Conservation (phyloP, 2,329 filamentous ascomycete genomes). For the Rutstroemia sp. region DNA sequence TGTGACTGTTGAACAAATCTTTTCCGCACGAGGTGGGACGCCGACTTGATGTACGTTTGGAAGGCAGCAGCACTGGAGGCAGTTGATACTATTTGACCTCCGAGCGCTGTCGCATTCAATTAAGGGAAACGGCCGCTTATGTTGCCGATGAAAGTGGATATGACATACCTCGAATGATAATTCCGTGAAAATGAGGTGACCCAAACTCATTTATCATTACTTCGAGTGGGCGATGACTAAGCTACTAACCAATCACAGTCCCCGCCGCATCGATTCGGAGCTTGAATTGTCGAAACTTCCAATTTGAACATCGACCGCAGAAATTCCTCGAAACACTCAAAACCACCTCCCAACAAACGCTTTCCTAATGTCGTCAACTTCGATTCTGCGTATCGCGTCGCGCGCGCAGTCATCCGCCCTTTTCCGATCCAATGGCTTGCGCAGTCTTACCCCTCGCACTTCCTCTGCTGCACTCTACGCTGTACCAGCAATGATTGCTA, state of each 20-base stretch:
- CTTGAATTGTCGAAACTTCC: conserved; percentile 6
- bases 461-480: conserved; percentile 44
- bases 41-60: too few species aligned
- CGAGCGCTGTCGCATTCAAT: neutral
- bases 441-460: conserved; percentile 48
- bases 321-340: conserved; percentile 7
- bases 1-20: too few species aligned
- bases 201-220: neutral
- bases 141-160: neutral
- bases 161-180: neutral
- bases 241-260: conserved; percentile 1
- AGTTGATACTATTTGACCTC: neutral
- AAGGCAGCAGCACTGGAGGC: neutral
- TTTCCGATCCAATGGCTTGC: conserved; percentile 55
- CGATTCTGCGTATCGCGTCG: conserved; percentile 63
- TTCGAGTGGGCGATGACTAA: conserved; percentile 1
- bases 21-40: too few species aligned
- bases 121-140: neutral
- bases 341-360: conserved; percentile 14
- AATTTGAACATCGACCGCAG: conserved; percentile 8
- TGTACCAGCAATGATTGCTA: conserved; percentile 42
- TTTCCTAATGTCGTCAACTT: conserved; percentile 55
- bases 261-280: neutral
- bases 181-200: neutral
- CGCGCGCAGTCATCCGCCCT: conserved; percentile 54